Percentiles rank a stretch among this genome's conserved stretches.
Conservation (phyloP, 345 rosid genomes). For the Pseudoturritis turrita region DNA sequence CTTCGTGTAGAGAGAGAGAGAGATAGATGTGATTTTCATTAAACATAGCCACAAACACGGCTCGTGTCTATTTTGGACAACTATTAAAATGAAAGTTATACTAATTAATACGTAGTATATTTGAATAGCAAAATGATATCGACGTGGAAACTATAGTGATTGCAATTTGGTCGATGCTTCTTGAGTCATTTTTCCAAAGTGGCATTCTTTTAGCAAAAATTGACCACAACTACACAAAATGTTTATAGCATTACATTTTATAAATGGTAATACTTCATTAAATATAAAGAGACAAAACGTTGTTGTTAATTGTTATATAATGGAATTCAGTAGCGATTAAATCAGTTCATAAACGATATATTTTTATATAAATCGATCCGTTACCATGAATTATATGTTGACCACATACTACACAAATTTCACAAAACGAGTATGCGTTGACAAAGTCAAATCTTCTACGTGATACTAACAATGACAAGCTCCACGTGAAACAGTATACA, state of each 20-base stretch:
- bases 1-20: not conserved
- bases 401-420: not conserved
- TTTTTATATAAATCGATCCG: not conserved
- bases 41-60: conserved; percentile 5
- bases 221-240: conserved; percentile 8
- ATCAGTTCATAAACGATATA: not conserved
- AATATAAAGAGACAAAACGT: not conserved
- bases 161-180: conserved; percentile 20
- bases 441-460: not conserved
- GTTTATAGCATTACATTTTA: not conserved
- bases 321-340: not conserved
- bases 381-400: not conserved
- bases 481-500: not conserved
- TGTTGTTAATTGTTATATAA: not conserved
- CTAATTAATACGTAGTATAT: not conserved
- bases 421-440: not conserved
- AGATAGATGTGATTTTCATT: conserved; percentile 1
- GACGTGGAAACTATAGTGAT: conserved; percentile 21
- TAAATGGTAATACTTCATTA: not conserved
- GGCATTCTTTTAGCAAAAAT: conserved; percentile 18
- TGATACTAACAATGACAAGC: no score
- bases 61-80: not conserved
- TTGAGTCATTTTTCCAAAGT: conserved; percentile 20
- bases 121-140: conserved; percentile 13
- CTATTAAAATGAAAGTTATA: not conserved